phyloP scores from a whole-genome alignment of 257 asterid species.

The Osmanthus fragrans region DNA sequence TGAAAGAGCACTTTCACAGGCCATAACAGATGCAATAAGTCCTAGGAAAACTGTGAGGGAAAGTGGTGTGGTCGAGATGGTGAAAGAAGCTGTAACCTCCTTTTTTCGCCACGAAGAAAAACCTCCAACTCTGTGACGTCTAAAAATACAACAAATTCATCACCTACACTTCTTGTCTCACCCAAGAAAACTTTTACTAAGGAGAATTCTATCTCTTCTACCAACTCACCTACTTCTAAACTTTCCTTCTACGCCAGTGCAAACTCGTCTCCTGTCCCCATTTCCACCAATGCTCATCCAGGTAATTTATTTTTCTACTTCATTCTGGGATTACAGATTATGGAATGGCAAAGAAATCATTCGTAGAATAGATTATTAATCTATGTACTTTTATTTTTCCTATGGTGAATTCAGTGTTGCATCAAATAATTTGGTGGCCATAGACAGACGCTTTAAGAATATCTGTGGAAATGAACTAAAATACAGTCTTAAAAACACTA shows the following conservation, averaged over 20 bases:
- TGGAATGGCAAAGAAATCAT: background rate
- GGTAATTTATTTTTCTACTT: constrained; percentile 41
- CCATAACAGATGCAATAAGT: constrained; percentile 78
- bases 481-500: background rate
- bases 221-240: constrained; percentile 24
- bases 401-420: too few relatives aligned
- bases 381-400: too few relatives aligned
- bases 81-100: constrained; percentile 73
- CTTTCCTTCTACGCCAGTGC: constrained; percentile 25
- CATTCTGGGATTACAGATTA: background rate
- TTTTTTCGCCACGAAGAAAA: constrained; percentile 60
- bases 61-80: constrained; percentile 68
- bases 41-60: constrained; percentile 52
- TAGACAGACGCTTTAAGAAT: background rate
- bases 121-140: constrained; percentile 20
- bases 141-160: constrained; percentile 20
- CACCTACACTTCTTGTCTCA: constrained; percentile 12
- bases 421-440: background rate
- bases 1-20: constrained; percentile 85
- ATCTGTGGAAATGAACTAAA: background rate
- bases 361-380: too few relatives aligned
- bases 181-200: constrained; percentile 8
- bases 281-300: constrained; percentile 45
- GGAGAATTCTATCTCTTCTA: constrained; percentile 18
- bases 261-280: constrained; percentile 50